Conservation (phyloP, 1,284 basidiomycete genomes). For the Meira nashicola region DNA sequence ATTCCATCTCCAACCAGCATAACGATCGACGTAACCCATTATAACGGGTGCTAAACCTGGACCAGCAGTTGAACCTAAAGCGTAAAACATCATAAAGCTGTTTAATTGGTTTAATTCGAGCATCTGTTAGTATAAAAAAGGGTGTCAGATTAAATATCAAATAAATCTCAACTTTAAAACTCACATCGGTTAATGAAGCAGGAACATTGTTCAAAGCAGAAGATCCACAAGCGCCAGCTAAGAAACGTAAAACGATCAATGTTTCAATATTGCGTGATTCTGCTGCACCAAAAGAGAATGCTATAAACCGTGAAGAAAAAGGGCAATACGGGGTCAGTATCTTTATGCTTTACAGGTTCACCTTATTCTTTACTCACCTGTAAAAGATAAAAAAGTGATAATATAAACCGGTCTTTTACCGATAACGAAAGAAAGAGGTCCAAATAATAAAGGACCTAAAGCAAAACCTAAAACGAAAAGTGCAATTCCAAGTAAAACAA, state of each 20-base stretch:
- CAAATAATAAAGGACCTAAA: slow-evolving; percentile 23
- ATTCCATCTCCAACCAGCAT: slow-evolving; percentile 29
- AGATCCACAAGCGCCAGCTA: slow-evolving; percentile 36
- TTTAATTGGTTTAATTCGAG: background rate
- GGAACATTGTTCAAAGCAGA: slow-evolving; percentile 32
- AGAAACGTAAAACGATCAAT: slow-evolving; percentile 44
- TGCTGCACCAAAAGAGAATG: slow-evolving; percentile 29
- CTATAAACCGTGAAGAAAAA: no score
- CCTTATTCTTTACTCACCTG: no score
- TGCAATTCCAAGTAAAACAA: slow-evolving; percentile 21
- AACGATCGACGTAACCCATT: slow-evolving; percentile 23
- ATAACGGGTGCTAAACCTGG: slow-evolving; percentile 22
- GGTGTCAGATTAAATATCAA: no score
- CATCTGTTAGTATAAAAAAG: background rate
- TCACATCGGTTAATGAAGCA: slow-evolving; percentile 23
- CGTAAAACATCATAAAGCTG: slow-evolving; percentile 16
- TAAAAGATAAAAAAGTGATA: slow-evolving; percentile 23
- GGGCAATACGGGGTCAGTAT: no score
- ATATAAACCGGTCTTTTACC: slow-evolving; percentile 30
- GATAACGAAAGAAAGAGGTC: slow-evolving; percentile 21
- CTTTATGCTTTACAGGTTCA: no score
- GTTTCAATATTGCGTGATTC: slow-evolving; percentile 40
- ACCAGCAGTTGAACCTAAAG: slow-evolving; percentile 24
- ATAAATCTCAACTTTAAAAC: background rate
- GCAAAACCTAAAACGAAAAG: slow-evolving; percentile 25